Percentiles rank a stretch among this genome's conserved stretches.
phyloP scores from a whole-genome alignment of 2,329 filamentous ascomycete species.

The Teratosphaeria gauchensis region DNA sequence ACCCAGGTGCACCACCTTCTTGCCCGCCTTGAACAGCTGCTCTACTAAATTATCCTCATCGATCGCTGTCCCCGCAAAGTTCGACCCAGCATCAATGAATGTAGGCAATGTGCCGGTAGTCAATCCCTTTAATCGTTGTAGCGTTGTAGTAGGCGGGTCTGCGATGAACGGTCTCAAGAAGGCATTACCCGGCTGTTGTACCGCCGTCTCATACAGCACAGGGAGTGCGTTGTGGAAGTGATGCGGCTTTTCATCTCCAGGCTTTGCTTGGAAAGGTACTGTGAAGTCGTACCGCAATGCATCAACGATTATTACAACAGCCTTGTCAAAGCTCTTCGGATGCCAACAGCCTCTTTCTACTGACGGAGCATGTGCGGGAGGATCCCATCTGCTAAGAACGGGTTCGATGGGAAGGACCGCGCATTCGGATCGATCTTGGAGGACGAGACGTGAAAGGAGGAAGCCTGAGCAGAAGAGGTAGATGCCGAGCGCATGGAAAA shows the following conservation, averaged over 20 bases:
- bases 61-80: slow-evolving; percentile 89
- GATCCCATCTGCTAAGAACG: neutral
- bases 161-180: slow-evolving; percentile 93
- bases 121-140: slow-evolving; percentile 85
- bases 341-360: slow-evolving; percentile 78
- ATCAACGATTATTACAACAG: slow-evolving; percentile 83
- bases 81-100: slow-evolving; percentile 87
- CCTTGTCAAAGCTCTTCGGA: slow-evolving; percentile 84
- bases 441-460: slow-evolving; percentile 73
- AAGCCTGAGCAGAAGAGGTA: slow-evolving; percentile 94
- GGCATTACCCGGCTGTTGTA: slow-evolving; percentile 65
- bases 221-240: slow-evolving; percentile 83
- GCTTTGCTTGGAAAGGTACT: slow-evolving; percentile 57
- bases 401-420: slow-evolving; percentile 57
- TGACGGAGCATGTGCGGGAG: slow-evolving; percentile 23
- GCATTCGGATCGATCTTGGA: slow-evolving; percentile 69
- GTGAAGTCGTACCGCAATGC: slow-evolving; percentile 96
- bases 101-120: slow-evolving; percentile 93
- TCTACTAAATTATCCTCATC: slow-evolving; percentile 77
- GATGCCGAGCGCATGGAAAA: slow-evolving; percentile 70
- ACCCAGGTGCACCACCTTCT: slow-evolving; percentile 84
- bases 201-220: slow-evolving; percentile 73
- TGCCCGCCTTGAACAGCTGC: slow-evolving; percentile 54
- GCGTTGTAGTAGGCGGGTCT: slow-evolving; percentile 85
- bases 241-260: slow-evolving; percentile 37